Percentiles rank a stretch among this genome's conserved stretches.
These are phyloP conservation scores for Mycena galopus DNA, from an alignment of 768 basidiomycete species.

Conservation along the genomic window DNA sequence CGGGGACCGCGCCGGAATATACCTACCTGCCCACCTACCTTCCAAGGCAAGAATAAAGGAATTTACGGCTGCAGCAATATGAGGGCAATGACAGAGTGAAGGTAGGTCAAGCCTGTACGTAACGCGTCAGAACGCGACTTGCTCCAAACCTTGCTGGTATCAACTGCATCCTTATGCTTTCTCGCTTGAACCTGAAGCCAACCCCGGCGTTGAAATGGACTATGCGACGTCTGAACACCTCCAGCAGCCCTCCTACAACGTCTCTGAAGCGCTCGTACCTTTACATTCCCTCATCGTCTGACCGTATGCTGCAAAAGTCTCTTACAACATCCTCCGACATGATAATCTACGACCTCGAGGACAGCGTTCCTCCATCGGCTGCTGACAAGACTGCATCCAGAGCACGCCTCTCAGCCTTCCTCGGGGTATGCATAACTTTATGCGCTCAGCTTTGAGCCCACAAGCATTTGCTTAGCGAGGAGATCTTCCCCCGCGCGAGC, in stretches of 20 bases:
- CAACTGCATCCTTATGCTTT: not conserved
- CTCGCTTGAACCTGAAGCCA: constrained; percentile 1
- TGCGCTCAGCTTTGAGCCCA: constrained; percentile 1
- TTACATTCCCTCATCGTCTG: constrained; percentile 86
- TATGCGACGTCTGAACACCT: constrained; percentile 8
- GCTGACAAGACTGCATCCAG: constrained; percentile 74
- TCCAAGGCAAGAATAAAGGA: too few relatives aligned
- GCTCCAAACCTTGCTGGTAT: not conserved
- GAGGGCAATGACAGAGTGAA: too few relatives aligned
- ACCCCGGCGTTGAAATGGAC: not conserved
- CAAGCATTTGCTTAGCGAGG: constrained; percentile 37
- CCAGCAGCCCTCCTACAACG: not conserved
- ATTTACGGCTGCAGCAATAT: too few relatives aligned
- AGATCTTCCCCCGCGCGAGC: constrained; percentile 57
- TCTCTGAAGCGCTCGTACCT: constrained; percentile 67
- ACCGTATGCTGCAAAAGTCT: constrained; percentile 87
- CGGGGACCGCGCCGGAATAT: too few relatives aligned
- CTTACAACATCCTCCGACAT: constrained; percentile 74
- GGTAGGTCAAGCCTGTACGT: too few relatives aligned
- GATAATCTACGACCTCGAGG: constrained; percentile 91
- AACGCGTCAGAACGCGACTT: not conserved
- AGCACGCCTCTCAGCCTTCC: constrained; percentile 64
- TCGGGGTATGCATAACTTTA: constrained; percentile 55
- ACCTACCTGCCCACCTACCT: too few relatives aligned
- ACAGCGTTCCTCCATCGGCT: constrained; percentile 80